Percentiles rank a stretch among this genome's conserved stretches.
Conservation (phyloP, 2,329 filamentous ascomycete species). For the Cytospora piceicola region DNA sequence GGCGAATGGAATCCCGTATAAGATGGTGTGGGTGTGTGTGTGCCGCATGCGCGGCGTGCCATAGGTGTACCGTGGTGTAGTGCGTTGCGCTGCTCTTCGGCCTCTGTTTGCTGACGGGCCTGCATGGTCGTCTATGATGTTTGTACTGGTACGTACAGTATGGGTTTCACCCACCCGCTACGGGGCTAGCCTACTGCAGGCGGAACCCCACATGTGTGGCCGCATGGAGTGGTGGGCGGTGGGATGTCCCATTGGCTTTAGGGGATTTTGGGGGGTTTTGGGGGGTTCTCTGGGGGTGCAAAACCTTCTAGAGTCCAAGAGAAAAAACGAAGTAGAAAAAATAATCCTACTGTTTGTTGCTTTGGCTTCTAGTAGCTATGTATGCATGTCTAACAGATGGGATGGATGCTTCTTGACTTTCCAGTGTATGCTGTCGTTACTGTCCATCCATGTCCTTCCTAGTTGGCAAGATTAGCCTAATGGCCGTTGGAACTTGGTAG, state of each 20-base stretch:
- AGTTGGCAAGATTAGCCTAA: constrained; percentile 27
- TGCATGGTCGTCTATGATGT: no score
- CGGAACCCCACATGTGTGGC: constrained; percentile 12
- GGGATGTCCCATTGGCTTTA: background rate
- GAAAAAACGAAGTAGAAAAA: no score
- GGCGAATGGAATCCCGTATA: constrained; percentile 11
- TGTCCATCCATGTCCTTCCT: background rate
- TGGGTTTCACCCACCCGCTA: background rate
- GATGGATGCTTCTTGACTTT: background rate
- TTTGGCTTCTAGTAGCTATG: background rate
- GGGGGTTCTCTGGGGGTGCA: no score
- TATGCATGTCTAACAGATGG: constrained; percentile 11
- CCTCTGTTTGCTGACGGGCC: background rate
- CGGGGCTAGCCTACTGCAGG: background rate
- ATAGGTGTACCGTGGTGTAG: background rate
- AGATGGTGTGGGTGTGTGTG: background rate
- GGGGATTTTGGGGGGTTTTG: no score
- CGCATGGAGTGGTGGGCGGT: constrained; percentile 9
- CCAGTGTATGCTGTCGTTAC: background rate
- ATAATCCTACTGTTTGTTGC: background rate
- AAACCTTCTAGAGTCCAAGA: background rate
- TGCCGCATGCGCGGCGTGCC: background rate
- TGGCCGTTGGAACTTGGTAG: background rate
- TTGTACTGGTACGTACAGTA: no score
- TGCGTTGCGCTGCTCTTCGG: background rate